These are phyloP conservation scores for Diaporthe ampelina DNA, from an alignment of 2,329 filamentous ascomycete species.

Conservation along the genomic window DNA sequence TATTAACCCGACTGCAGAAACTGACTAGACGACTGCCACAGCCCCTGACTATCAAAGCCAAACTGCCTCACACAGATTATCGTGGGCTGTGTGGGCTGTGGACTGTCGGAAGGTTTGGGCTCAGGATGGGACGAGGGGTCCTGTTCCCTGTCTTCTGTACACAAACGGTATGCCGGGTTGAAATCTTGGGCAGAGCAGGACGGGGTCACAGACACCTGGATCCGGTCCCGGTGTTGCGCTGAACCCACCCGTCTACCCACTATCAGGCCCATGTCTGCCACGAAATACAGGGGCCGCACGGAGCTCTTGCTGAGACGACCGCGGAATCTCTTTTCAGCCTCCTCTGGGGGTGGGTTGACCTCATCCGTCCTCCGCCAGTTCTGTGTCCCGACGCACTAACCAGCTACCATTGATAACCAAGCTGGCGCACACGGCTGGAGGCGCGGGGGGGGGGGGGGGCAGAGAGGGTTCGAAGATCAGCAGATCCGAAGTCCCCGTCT, in stretches of 20 bases:
- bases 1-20: not conserved
- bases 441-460: not conserved
- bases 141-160: not conserved
- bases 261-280: constrained; percentile 15
- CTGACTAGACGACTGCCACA: constrained; percentile 13
- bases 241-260: constrained; percentile 27
- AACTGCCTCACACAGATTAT: constrained; percentile 18
- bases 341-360: not conserved
- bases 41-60: constrained; percentile 21
- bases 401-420: not conserved
- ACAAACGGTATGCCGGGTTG: not conserved
- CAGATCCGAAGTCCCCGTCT: constrained; percentile 18
- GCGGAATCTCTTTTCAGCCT: constrained; percentile 37
- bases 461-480: constrained; percentile 1
- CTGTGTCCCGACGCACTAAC: not conserved
- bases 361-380: not conserved
- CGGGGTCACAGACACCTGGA: constrained; percentile 20
- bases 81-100: constrained; percentile 12
- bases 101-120: constrained; percentile 1
- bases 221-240: constrained; percentile 36
- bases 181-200: not conserved
- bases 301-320: constrained; percentile 32
- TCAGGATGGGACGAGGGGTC: not conserved
- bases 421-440: constrained; percentile 1
- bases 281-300: constrained; percentile 39